Base-by-base conservation (phyloP, 352 stramenopile species). In the Pythium dissimile region DNA sequence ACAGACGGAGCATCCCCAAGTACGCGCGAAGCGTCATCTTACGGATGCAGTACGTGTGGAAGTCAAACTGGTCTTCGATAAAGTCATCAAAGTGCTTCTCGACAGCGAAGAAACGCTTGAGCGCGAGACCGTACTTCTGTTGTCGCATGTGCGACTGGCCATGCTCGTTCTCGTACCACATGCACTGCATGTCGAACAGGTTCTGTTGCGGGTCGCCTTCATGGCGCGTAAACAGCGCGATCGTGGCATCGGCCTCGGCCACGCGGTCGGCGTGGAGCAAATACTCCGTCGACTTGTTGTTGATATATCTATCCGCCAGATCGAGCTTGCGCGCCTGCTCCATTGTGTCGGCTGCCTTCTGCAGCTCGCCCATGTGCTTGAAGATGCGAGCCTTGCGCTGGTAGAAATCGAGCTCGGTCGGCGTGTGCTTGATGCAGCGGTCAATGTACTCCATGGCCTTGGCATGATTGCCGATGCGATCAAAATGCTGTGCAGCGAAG, bases 31-130 rank as follows among this genome's bases (percentile, higher is more conserved):
- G 71, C 24, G 96, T 99, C 67, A 98, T 97, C 81, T 99, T 99
- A 62, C 96, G 92, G 62, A 99, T 89, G 64, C 96, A 99, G 72
- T 99, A 99, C 43, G 81, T 94, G 84, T 99, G 96, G 74, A 99
- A 99, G 71, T 99, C 97, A 58, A 99, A 99, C 72, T 99, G 96
- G 80, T 99, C 96, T 54, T 99, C 96, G 34, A 95, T 70, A 42
- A 99, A 98, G 72, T 99, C 95, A 54, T 96, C 87, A 60, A 99
- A 99, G 77, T 99, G 97, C 69, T 98, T 98, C 34, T 98, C 84
- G 15, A 99, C 92, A 11, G 86, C 81, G 39, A 89, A 85, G 66
- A 97, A 98, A 20, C 97, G 97, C 71, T 98, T 98, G 27, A 99
- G 69, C 26, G 92, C 93, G 37, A 84, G 82, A 1, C 89, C 95